These are phyloP conservation scores for Magnaporthales sp. DNA, from an alignment of 2,329 filamentous ascomycete genomes.

Conservation along the genomic window DNA sequence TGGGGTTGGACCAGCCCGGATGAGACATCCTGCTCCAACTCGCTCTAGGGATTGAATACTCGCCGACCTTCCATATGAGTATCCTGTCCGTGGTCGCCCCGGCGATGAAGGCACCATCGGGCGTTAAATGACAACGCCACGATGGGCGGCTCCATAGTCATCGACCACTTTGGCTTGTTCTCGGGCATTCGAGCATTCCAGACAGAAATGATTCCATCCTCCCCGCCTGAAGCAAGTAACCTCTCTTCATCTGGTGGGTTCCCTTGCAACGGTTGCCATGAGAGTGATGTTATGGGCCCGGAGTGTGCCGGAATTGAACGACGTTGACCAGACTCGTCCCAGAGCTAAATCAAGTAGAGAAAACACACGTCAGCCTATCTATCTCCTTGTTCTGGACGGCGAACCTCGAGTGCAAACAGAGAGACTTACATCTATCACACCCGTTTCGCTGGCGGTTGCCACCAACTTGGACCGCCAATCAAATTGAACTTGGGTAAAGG, in stretches of 20 bases:
- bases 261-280: constrained; percentile 49
- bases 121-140: constrained; percentile 53
- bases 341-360: constrained; percentile 31
- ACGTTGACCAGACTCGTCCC: constrained; percentile 44
- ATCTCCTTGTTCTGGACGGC: not conserved
- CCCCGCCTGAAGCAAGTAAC: constrained; percentile 51
- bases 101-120: constrained; percentile 54
- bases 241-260: constrained; percentile 36
- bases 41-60: constrained; percentile 47
- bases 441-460: constrained; percentile 52
- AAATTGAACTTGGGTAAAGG: constrained; percentile 46
- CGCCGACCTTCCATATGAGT: constrained; percentile 57
- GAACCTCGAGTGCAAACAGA: not conserved
- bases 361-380: not conserved
- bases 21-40: constrained; percentile 49
- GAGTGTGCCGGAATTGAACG: constrained; percentile 51
- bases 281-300: constrained; percentile 46
- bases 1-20: constrained; percentile 50
- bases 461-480: constrained; percentile 43
- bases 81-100: constrained; percentile 50
- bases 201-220: constrained; percentile 53
- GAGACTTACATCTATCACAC: constrained; percentile 49
- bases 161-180: constrained; percentile 46
- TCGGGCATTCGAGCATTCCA: constrained; percentile 51
- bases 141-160: constrained; percentile 52